phyloP scores from a whole-genome alignment of 495 filamentous ascomycete genomes.

The Penicillium alfredii region DNA sequence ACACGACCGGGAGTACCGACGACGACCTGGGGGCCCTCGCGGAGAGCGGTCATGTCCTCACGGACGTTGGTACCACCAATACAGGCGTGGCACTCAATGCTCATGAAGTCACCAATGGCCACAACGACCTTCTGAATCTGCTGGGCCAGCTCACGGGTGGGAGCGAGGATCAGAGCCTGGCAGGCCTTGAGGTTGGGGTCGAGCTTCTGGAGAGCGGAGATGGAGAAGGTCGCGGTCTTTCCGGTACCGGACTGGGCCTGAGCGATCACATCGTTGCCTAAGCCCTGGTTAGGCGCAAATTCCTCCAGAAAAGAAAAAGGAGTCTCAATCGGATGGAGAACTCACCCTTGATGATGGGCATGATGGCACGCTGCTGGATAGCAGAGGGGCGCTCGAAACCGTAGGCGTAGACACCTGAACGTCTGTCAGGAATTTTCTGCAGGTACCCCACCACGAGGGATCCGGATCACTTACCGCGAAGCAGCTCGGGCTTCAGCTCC shows the following conservation, averaged over 20 bases:
- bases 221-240: slow-evolving; percentile 99
- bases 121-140: slow-evolving; percentile 99
- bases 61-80: slow-evolving; percentile 97
- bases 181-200: slow-evolving; percentile 89
- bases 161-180: slow-evolving; percentile 93
- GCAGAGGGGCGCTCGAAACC: slow-evolving; percentile 99
- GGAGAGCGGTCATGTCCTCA: slow-evolving; percentile 94
- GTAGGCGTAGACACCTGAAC: slow-evolving; percentile 91
- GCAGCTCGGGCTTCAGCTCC: slow-evolving; percentile 91
- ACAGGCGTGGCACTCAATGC: slow-evolving; percentile 96
- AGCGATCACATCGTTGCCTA: slow-evolving; percentile 96
- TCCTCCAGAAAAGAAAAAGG: slow-evolving; percentile 23
- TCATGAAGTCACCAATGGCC: slow-evolving; percentile 99
- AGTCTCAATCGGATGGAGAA: slow-evolving; percentile 8
- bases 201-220: slow-evolving; percentile 96
- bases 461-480: slow-evolving; percentile 69
- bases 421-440: slow-evolving; percentile 29
- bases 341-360: slow-evolving; percentile 99
- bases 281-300: slow-evolving; percentile 12
- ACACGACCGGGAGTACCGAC: slow-evolving; percentile 97
- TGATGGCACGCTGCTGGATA: slow-evolving; percentile 98
- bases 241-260: slow-evolving; percentile 99
- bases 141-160: slow-evolving; percentile 94
- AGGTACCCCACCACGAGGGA: slow-evolving; percentile 11
- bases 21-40: slow-evolving; percentile 93